A percentile compares a stretch with the other conserved stretches of the same genome.
Conservation (phyloP, 179 eudicot species). For the Gypsophila paniculata region DNA sequence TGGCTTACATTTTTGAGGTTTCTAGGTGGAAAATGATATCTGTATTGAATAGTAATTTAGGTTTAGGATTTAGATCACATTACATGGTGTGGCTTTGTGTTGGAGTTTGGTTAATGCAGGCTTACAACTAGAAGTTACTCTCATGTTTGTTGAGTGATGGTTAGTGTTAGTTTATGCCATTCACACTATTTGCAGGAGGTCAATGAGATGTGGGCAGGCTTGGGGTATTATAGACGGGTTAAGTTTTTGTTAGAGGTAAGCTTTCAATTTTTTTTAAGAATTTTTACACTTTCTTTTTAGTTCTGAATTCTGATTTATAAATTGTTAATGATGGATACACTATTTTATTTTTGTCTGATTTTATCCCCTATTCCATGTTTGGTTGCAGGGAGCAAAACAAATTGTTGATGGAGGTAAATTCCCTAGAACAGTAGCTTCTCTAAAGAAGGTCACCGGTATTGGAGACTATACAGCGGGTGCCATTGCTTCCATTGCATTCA, state of each 20-base stretch:
- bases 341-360: no score
- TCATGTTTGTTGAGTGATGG: neutral
- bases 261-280: neutral
- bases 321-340: no score
- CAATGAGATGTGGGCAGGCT: constrained; percentile 98
- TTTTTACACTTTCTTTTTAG: neutral
- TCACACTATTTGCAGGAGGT: constrained; percentile 63
- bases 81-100: no score
- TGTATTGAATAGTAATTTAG: no score
- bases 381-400: constrained; percentile 70
- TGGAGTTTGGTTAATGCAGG: no score
- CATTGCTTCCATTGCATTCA: constrained; percentile 86
- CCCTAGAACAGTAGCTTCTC: constrained; percentile 59
- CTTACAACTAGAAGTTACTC: no score
- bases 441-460: constrained; percentile 69
- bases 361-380: neutral
- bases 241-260: constrained; percentile 75
- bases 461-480: constrained; percentile 95
- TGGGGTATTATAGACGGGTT: constrained; percentile 91
- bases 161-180: neutral
- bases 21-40: no score
- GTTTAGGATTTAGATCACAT: no score
- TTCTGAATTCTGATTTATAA: no score
- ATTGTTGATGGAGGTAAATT: constrained; percentile 58
- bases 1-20: no score